Evolutionary conservation across 306 rosid species (phyloP), one percentile per base, ranked within the genome.

Genomic region (Adenanthera pavonina): DNA sequence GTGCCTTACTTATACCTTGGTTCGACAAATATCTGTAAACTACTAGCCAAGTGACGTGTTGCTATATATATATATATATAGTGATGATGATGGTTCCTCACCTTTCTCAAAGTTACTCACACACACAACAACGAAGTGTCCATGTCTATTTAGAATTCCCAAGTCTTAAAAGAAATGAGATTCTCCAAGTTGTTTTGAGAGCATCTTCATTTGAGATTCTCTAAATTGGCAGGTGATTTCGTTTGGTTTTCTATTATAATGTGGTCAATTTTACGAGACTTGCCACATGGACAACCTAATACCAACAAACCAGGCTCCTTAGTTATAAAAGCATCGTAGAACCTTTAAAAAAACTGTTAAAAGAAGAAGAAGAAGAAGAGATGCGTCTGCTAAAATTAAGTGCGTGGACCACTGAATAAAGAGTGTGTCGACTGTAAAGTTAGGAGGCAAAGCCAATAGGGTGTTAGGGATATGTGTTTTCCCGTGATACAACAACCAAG

Each of bases 401-500:
- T 71, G 75, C 66, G 78, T 60, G 87, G 84, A 74, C 80, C 84
- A 75, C 78, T 62, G 2, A 66, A 15, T 33, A 67, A 83, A 73
- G 17, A 47, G 67, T 60, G 67, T 60, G 43, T 33, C 56, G 78
- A 78, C 76, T 66, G 85, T 34, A 60, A 83, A 79, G 80, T 69
- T 83, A 62, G 43, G 74, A 68, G 52, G 20, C 68, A 61, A 61
- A 81, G 74, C 59, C 34, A 76, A 25, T 67, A 60, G 88, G 84
- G 84, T 84, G 86, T 67, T 79, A 56, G 80, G 81, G 20, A 69
- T 25, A 25, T 72, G 81, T 43, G 77, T 49, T 52, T 34, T 49
- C 91, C 75, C 83, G 88, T 88, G 95, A 91, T 87, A 86, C 69
- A 89, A 87, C 72, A 64, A 80, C 87, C 90, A 89, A 87, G 81